Evolutionary conservation across 2,329 filamentous ascomycete genomes (phyloP), one percentile per base, ranked within the genome.

Genomic region (Lecanosticta acicola): DNA sequence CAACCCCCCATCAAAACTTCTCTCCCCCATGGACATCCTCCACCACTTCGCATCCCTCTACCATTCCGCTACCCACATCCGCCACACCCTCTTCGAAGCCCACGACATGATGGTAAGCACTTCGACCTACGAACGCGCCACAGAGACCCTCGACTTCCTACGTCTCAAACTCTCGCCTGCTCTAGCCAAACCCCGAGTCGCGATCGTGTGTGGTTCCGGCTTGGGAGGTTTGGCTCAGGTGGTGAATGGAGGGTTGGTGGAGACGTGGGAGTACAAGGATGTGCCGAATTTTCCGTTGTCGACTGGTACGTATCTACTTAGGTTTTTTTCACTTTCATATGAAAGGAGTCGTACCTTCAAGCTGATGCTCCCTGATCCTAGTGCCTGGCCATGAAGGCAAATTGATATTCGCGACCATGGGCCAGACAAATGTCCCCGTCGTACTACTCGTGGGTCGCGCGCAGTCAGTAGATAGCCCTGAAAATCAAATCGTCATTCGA

Each of bases 181-280:
- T n/a, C 69, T 75, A 44, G 64, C 66, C 2, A 50, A 48, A 36
- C 80, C 80, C 9, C 70, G 71, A 46, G 72, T 83, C 50, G 81
- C 78, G 32, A 79, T 84, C 45, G 75, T 84, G 18, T 84, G 80
- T 60, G 80, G 80, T 24, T 82, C 79, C 40, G 80, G 81, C 3
- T 66, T 84, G 7, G 79, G 79, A 33, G 79, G 79, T 1, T 71
- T 84, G 29, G 78, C 74, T 47, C 69, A 77, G 46, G 77, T 75
- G 3, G 72, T 83, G 37, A 68, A 79, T 41, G 67, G 71, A 20
- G 69, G 70, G 17, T 26, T 16, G 16, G 34, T 40, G 45, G 67
- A 74, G 45, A 76, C 78, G 58, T 74, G 77, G 57, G 70, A 75
- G 13, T 84, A 83, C 59, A 68, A 68, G 32, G 70, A 73, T 37